phyloP scores from a whole-genome alignment of 208 protist genomes.

The Trichomonas tenax region DNA sequence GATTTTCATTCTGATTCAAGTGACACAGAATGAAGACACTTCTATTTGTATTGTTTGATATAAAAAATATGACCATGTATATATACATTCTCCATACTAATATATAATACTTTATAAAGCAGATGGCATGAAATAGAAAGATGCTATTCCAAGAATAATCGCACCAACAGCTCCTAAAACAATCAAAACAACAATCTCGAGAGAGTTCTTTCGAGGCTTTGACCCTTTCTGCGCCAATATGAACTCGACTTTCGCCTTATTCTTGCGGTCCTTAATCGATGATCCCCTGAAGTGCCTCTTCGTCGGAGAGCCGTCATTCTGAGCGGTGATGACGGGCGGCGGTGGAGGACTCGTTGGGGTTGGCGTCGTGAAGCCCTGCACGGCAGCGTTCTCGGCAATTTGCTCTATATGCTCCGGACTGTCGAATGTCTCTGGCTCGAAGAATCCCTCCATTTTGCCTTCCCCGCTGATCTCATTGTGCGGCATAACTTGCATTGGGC shows the following conservation, averaged over 20 bases:
- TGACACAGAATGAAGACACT: too few species aligned
- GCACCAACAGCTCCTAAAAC: not conserved
- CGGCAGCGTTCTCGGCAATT: not conserved
- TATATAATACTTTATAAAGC: not conserved
- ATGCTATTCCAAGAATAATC: not conserved
- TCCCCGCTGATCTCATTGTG: not conserved
- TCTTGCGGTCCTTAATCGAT: not conserved
- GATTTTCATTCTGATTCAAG: too few species aligned
- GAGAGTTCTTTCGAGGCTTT: not conserved
- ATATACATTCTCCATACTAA: too few species aligned
- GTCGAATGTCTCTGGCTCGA: not conserved
- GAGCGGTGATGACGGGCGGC: not conserved
- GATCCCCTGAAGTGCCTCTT: not conserved
- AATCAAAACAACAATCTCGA: not conserved
- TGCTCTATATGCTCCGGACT: not conserved
- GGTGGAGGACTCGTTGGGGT: too few species aligned
- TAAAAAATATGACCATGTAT: too few species aligned
- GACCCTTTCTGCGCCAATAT: not conserved
- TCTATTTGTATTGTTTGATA: too few species aligned
- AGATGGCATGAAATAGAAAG: not conserved
- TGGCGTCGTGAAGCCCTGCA: not conserved
- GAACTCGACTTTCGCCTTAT: not conserved
- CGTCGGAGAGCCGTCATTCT: not conserved
- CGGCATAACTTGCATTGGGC: not conserved
- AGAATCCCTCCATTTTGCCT: not conserved